These are phyloP conservation scores for Periconia macrospinosa DNA, from an alignment of 2,329 filamentous ascomycete species.

Conservation along the genomic window DNA sequence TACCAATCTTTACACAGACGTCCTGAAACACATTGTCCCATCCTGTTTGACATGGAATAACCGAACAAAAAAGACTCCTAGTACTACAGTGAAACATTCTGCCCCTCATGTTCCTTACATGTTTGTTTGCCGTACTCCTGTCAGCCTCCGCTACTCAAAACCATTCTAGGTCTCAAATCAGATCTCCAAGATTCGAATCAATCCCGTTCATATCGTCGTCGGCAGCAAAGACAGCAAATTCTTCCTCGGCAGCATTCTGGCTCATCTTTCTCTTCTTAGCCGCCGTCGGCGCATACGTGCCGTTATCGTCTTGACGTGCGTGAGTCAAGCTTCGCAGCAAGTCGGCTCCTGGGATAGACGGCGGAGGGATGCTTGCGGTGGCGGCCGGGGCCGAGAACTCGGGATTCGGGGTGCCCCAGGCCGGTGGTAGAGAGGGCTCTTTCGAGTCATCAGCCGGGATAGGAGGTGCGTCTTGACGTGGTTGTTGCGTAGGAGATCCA, in stretches of 20 bases:
- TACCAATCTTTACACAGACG: not conserved
- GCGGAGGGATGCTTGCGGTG: slow-evolving; percentile 24
- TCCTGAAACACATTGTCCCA: not conserved
- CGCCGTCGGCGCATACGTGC: slow-evolving; percentile 22
- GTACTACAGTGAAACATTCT: too few relatives aligned
- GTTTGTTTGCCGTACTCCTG: too few relatives aligned
- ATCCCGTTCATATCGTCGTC: slow-evolving; percentile 59
- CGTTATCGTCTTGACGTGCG: slow-evolving; percentile 22
- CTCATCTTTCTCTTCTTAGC: slow-evolving; percentile 45
- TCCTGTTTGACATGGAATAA: too few relatives aligned
- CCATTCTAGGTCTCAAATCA: slow-evolving; percentile 37
- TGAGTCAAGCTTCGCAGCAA: slow-evolving; percentile 36
- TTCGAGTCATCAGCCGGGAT: slow-evolving; percentile 33
- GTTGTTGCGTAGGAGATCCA: slow-evolving; percentile 44
- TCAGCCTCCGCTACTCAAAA: too few relatives aligned
- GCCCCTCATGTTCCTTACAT: too few relatives aligned
- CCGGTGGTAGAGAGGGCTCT: slow-evolving; percentile 10
- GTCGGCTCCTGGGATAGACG: slow-evolving; percentile 26
- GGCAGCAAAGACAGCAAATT: slow-evolving; percentile 42
- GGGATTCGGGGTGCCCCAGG: slow-evolving; percentile 23
- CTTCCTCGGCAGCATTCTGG: slow-evolving; percentile 34
- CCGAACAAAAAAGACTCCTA: too few relatives aligned
- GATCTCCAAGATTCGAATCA: slow-evolving; percentile 63
- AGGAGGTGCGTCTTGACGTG: slow-evolving; percentile 29
- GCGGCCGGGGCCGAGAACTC: slow-evolving; percentile 26